phyloP scores from a whole-genome alignment of 306 rosid genomes.

The Inga leiocalycina region DNA sequence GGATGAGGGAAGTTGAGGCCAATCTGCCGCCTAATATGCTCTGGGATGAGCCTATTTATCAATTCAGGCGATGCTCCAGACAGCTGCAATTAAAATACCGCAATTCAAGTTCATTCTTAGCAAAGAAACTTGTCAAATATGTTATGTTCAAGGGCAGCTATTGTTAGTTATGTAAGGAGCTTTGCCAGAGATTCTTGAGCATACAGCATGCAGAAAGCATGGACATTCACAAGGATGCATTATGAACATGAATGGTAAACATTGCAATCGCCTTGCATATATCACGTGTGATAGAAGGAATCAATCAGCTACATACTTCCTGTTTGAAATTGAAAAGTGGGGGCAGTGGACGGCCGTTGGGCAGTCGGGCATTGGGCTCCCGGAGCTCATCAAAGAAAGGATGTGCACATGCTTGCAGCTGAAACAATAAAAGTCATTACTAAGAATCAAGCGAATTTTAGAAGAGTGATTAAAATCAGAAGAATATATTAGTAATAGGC shows the following conservation, averaged over 20 bases:
- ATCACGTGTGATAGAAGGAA: not conserved
- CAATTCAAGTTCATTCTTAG: slow-evolving; percentile 11
- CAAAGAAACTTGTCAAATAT: not conserved
- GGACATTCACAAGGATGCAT: not conserved
- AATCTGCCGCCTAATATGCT: slow-evolving; percentile 66
- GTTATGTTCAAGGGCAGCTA: not conserved
- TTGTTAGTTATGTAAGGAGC: not conserved
- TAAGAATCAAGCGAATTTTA: slow-evolving; percentile 15
- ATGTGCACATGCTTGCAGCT: slow-evolving; percentile 91
- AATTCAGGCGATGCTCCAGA: slow-evolving; percentile 69
- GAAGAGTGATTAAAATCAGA: not conserved
- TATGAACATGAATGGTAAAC: not conserved
- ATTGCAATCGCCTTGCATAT: too few species aligned
- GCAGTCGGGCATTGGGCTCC: slow-evolving; percentile 74
- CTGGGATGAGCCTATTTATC: slow-evolving; percentile 80
- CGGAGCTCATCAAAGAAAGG: slow-evolving; percentile 90
- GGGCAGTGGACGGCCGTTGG: slow-evolving; percentile 78
- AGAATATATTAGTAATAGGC: not conserved
- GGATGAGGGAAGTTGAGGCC: slow-evolving; percentile 56
- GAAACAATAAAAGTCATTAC: slow-evolving; percentile 32
- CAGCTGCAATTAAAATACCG: slow-evolving; percentile 50
- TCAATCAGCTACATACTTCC: slow-evolving; percentile 56
- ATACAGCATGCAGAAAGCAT: slow-evolving; percentile 6
- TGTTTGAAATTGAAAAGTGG: slow-evolving; percentile 77
- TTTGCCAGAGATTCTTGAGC: not conserved